A percentile compares a stretch with the other conserved stretches of the same genome.
These are phyloP conservation scores for Cutaneotrichosporon cyanovorans DNA, from an alignment of 1,284 basidiomycete genomes.

Conservation along the genomic window DNA sequence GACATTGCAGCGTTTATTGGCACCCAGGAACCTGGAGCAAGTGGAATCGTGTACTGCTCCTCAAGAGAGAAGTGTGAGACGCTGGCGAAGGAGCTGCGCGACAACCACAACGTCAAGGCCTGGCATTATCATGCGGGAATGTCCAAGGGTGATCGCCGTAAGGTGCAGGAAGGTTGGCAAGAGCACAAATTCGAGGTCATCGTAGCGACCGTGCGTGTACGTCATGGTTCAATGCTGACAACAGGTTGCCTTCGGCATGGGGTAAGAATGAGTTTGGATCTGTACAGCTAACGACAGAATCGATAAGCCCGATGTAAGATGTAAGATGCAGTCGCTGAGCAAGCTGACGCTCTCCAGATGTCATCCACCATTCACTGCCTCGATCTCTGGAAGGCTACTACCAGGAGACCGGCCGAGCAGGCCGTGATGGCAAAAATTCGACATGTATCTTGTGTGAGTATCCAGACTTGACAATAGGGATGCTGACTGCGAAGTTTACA, in stretches of 20 bases:
- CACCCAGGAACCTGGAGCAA: conserved; percentile 54
- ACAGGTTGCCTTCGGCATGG: conserved; percentile 92
- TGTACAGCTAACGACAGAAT: conserved; percentile 47
- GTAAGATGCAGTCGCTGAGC: conserved; percentile 41
- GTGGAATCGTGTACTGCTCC: conserved; percentile 83
- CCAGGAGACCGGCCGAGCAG: conserved; percentile 79
- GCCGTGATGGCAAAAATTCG: conserved; percentile 63
- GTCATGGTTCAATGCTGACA: not conserved
- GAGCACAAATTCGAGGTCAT: conserved; percentile 67
- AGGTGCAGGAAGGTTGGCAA: conserved; percentile 69
- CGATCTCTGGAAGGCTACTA: conserved; percentile 66
- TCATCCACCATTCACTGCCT: conserved; percentile 67
- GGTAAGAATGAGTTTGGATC: conserved; percentile 40
- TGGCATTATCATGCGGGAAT: conserved; percentile 84
- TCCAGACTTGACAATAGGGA: conserved; percentile 22
- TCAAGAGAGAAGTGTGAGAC: conserved; percentile 69
- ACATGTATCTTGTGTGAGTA: conserved; percentile 55
- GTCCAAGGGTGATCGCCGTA: conserved; percentile 57
- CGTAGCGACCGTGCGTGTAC: conserved; percentile 63
- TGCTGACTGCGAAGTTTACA: conserved; percentile 50
- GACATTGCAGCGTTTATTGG: conserved; percentile 71
- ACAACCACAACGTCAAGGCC: conserved; percentile 57
- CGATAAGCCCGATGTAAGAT: conserved; percentile 66
- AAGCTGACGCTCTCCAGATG: conserved; percentile 51
- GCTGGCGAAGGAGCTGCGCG: conserved; percentile 60